Conservation (phyloP, 75 land plant species). For the Cryptomeria japonica region DNA sequence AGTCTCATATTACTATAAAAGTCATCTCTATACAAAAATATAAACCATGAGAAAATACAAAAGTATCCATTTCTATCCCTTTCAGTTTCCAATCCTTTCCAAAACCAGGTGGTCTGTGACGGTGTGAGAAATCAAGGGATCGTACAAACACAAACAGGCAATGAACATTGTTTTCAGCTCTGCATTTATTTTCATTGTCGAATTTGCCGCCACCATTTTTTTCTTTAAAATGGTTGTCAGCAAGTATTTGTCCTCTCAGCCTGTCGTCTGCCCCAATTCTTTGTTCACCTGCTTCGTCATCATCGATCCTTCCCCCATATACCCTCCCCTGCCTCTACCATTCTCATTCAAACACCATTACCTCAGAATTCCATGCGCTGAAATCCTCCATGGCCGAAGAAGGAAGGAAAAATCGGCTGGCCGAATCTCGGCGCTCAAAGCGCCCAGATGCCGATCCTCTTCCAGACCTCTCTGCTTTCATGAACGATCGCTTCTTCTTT, state of each 20-base stretch:
- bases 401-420: neutral
- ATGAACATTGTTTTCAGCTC: neutral
- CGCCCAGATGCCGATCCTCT: neutral
- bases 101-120: too few species aligned
- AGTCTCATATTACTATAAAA: too few species aligned
- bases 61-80: too few species aligned
- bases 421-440: neutral
- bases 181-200: neutral
- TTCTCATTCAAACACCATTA: neutral
- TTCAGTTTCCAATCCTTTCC: too few species aligned
- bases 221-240: neutral
- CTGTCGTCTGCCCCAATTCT: neutral
- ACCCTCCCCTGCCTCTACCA: neutral
- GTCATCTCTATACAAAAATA: too few species aligned
- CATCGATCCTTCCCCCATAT: neutral
- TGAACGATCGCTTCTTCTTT: conserved; percentile 48
- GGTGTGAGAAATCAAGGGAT: neutral
- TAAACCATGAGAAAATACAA: too few species aligned
- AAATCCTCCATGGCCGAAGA: neutral
- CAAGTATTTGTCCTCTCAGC: neutral
- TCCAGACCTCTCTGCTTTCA: conserved; percentile 49
- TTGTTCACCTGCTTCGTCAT: neutral
- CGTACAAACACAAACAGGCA: neutral
- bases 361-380: conserved; percentile 8
- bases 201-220: neutral